Evolutionary conservation across 106 monocot genomes (phyloP), one percentile per base, ranked within the genome.

Genomic region (Ottelia alismoides): DNA sequence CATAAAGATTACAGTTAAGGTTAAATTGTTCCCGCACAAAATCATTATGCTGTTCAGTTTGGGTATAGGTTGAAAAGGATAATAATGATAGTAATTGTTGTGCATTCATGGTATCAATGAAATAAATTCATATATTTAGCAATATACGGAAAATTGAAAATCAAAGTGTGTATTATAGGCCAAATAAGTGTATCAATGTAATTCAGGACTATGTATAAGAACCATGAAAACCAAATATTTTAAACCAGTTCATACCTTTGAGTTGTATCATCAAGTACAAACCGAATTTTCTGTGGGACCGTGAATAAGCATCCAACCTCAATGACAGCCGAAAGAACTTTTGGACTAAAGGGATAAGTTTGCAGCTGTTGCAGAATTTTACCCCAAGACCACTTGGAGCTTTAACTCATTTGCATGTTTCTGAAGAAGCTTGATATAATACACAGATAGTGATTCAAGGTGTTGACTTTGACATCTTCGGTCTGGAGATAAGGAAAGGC

Each of bases 261-360:
- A 51, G 29, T 66, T 57, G 29, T 69, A 60, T 81, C 81, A 70
- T 96, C 94, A 21, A 88, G 70, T 25, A 74, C 45, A 28, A 32
- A 63, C 7, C 88, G 77, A 45, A 94, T 65, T 76, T 71, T 88
- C 64, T 78, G 81, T 21, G 74, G 59, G 23, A 84, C 84, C 11
- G 74, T 74, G 52, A 64, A 94, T 53, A 63, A 65, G 32, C 56
- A 45, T 22, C 84, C 56, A 26, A 88, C 63, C 70, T 75, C 61
- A 25, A 96, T 63, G 59, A 96, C 53, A 16, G 69, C 30, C 12
- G 56, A 53, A 60, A 66, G 76, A 23, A 65, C 25, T 58, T 75
- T 82, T 65, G 84, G 81, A 66, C 82, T 96, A 43, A 69, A 74
- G 9, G 94, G 84, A 72, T 96, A 96, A 35, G 73, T 72, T 45